Base-by-base conservation (phyloP, 169 alveolate species). In the Plasmodium ovale region DNA sequence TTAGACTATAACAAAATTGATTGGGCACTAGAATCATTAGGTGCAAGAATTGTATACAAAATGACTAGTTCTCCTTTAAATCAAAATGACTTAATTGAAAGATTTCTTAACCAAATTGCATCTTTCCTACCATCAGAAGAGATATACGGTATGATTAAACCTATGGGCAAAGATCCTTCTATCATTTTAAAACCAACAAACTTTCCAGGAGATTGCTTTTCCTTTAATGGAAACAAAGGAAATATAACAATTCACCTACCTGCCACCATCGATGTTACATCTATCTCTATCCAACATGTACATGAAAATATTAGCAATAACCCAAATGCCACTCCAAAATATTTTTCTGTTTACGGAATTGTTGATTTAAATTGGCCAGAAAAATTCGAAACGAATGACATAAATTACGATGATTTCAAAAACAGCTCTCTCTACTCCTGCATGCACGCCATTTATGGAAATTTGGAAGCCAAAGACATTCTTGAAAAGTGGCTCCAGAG, bases 1-100 rank as follows among this genome's bases (percentile, higher is more conserved):
- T 82, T 82, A 65, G 90, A 82, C 65, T 82, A 82, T 42, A 82
- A 82, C 35, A 53, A 82, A 82, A 82, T 82, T 7, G 90, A 82
- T 82, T 82, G 90, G 90, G 90, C 90, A 37, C 44, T 82, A 51
- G 90, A 82, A 82, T 82, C 90, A 49, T 39, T 82, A 82, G 90
- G 90, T 9, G 90, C 90, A 21, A 82, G 58, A 51, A 82, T 82
- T 56, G 90, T 82, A 16, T 82, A 82, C 59, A 82, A 82, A 82
- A 82, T 82, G 90, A 82, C 90, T 37, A 82, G 90, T 51, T 82
- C 79, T 23, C 90, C 90, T 31, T 59, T 82, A 53, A 82, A 82
- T 82, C 53, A 49, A 82, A 82, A 82, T 51, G 90, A 82, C 42
- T 64, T 82, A 37, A 65, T 82, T 12, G 90, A 82, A 59, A 82